Percentiles rank a stretch among this genome's conserved stretches.
These are phyloP conservation scores for Cynanchum wilfordii DNA, from an alignment of 257 asterid genomes.

Conservation along the genomic window DNA sequence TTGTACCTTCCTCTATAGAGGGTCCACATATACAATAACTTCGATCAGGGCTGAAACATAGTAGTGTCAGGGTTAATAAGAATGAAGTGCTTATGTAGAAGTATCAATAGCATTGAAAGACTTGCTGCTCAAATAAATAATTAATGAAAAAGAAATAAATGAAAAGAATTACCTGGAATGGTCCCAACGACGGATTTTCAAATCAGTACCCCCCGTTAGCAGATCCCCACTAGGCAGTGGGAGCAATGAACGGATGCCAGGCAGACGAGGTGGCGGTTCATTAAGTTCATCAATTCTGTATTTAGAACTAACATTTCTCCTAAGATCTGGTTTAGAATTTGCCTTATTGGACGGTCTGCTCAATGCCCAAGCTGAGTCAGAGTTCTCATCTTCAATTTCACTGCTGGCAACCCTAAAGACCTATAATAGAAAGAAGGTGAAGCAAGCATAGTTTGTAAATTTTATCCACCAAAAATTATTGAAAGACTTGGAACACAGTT, in stretches of 20 bases:
- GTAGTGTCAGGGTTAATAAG: slow-evolving; percentile 18
- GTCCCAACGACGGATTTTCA: slow-evolving; percentile 96
- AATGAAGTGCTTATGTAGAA: slow-evolving; percentile 3
- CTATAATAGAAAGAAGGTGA: slow-evolving; percentile 31
- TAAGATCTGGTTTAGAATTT: slow-evolving; percentile 53
- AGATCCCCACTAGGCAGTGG: slow-evolving; percentile 99
- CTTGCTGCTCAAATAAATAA: not conserved
- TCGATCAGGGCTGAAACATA: slow-evolving; percentile 76
- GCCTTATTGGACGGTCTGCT: slow-evolving; percentile 59
- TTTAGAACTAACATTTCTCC: slow-evolving; percentile 56
- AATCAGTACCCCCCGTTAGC: slow-evolving; percentile 92
- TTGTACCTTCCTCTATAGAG: slow-evolving; percentile 66
- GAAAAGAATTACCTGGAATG: slow-evolving; percentile 61
- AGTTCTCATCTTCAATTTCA: slow-evolving; percentile 60
- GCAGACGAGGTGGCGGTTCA: slow-evolving; percentile 70
- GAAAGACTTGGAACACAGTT: not conserved
- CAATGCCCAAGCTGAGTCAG: slow-evolving; percentile 77
- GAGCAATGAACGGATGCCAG: slow-evolving; percentile 96
- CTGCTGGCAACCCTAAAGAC: slow-evolving; percentile 67
- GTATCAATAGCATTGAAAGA: slow-evolving; percentile 15
- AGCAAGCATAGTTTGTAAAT: slow-evolving; percentile 5
- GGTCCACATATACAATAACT: slow-evolving; percentile 95
- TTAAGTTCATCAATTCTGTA: slow-evolving; percentile 82
- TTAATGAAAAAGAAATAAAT: too few species aligned
- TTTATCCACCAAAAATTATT: not conserved